Evolutionary conservation across 805 yeast species (phyloP).

Genomic region (Wickerhamomyces subpelliculosus): DNA sequence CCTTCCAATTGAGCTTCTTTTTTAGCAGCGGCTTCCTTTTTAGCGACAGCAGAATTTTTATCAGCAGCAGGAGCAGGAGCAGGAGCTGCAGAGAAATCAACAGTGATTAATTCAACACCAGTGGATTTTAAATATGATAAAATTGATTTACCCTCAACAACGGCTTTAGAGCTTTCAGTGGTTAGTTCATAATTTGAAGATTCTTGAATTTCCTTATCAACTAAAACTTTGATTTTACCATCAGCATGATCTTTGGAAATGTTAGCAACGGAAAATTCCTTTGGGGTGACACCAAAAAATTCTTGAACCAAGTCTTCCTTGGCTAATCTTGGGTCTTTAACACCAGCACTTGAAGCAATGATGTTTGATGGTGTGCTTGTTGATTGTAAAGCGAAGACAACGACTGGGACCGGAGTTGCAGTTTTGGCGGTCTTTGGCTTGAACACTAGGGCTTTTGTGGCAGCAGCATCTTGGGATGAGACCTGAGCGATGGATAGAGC

Average conservation of each 20-base stretch:
- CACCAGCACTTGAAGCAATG: conserved; percentile 60
- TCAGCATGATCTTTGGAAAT: conserved; percentile 36
- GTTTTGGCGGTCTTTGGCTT: conserved; percentile 88
- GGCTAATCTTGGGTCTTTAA: conserved; percentile 85
- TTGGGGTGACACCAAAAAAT: conserved; percentile 50
- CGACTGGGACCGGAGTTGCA: conserved; percentile 70
- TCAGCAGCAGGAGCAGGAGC: conserved; percentile 30
- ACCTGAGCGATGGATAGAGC: conserved; percentile 56
- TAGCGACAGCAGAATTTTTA: conserved; percentile 24
- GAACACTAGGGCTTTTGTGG: conserved; percentile 75
- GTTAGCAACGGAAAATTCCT: conserved; percentile 55
- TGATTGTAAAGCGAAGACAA: conserved; percentile 66
- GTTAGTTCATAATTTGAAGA: conserved; percentile 34
- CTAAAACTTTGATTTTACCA: conserved; percentile 53
- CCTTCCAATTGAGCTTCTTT: conserved; percentile 58
- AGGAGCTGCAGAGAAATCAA: conserved; percentile 45
- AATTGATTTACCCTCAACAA: conserved; percentile 40
- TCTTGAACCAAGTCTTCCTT: conserved; percentile 69
- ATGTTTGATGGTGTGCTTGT: conserved; percentile 63
- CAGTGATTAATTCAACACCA: conserved; percentile 44
- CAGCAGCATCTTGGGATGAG: conserved; percentile 40
- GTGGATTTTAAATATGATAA: conserved; percentile 41
- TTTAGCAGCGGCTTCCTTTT: conserved; percentile 20
- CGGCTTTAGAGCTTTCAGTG: conserved; percentile 45
- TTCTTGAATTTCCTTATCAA: conserved; percentile 44